Base-by-base conservation (phyloP, 208 protist genomes). In the Naegleria lovaniensis region DNA sequence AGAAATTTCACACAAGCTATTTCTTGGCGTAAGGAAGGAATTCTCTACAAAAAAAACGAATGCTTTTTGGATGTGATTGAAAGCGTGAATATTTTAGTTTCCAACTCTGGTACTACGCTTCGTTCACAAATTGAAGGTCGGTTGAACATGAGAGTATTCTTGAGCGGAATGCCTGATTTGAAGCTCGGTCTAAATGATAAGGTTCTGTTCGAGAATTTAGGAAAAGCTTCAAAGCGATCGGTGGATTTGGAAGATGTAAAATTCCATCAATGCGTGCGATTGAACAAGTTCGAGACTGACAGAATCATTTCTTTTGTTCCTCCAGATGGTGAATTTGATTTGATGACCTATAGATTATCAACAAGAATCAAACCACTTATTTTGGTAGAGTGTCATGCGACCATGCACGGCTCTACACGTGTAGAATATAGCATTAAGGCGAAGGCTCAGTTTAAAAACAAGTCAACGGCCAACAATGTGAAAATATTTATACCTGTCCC, bases 401-500 rank as follows among this genome's bases (percentile, higher is more conserved):
- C 40, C 36, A 5, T 48, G 25, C 67, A 91, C 19, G 29, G 15
- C 16, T 48, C 7, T 4, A 52, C 33, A 22, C 6, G 90, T 25
- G 15, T 90, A 22, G 40, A 83, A 90, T 90, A 83, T 36, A 33
- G 7, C 16, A 25, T 59, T 19, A 55, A 67, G 75, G 95, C 94
- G 2, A 94, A 95, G 83, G 96, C 97, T 25, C 97, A 98, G 91
- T 99, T 98, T 91, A 98, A 98, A 89, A 91, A 93, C 13, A 95
- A 91, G 43, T 97, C 96, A 33, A 97, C 94, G 13, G 98, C 98
- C 15, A 98, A 98, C 90, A 98, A 98, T 93, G 96, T 99, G 40
- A 95, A 99, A 85, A 98, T 99, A 87, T 93, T 96, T 85, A 97
- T 99, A 38, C 98, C 98, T 19, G 98, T 99, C 33, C 99, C 99